Base-by-base conservation (phyloP, 257 asterid species). In the Ocimum tenuiflorum region DNA sequence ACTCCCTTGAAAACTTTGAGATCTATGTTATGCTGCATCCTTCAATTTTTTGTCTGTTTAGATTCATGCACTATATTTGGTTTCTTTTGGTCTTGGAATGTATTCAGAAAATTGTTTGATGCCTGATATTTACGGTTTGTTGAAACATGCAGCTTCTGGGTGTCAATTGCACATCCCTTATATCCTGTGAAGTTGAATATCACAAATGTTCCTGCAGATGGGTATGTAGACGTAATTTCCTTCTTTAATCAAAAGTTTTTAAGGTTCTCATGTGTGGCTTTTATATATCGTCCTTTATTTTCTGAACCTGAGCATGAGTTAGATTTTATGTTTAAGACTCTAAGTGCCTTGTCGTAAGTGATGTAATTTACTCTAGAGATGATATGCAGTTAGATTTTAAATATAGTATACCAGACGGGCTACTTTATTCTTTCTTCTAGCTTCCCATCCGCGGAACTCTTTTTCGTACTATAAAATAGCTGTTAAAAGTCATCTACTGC, bases 131-230 rank as follows among this genome's bases (percentile, higher is more conserved):
- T 15, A 43, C 60, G n/a, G n/a, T n/a, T 48, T 41, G 51, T 53
- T 57, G 24, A 64, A 31, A 48, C 41, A 31, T 81, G 89, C 91
- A 94, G 99, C 66, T 94, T 94, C 77, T 86, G 94, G 95, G 57
- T 59, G 80, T 77, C 90, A 38, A 67, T 85, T 61, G 81, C 83
- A 36, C 83, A 86, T 77, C 99, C 97, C 67, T 70, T 88, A 12
- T 35, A 67, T 73, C 89, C 97, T 24, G 85, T 81, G 76, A 91
- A 86, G 88, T 79, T 86, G 86, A 75, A 72, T 60, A 68, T 83
- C 66, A 63, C 95, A 66, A 79, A 59, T 69, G 73, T 80, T 82
- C 95, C 96, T 69, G 49, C 89, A 11, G 95, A 91, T 63, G 96
- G 95, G 99, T 94, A 77, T 79, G 89, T 61, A 56, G 55, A 50